phyloP scores from a whole-genome alignment of 306 rosid species.

The Cicer cuneatum region DNA sequence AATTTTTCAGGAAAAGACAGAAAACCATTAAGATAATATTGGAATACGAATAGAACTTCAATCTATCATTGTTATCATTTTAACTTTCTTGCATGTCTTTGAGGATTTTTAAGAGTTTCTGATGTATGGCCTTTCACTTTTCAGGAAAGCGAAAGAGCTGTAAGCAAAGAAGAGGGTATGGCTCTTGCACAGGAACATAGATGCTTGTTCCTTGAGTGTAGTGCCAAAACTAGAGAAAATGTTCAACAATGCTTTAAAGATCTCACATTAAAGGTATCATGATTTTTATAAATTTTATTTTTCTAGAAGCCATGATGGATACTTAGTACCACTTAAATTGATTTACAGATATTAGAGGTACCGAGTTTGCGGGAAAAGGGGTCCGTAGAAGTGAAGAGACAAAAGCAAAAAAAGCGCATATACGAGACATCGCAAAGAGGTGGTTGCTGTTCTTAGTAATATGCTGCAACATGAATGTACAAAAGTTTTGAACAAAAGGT shows the following conservation, averaged over 20 bases:
- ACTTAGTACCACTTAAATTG: neutral
- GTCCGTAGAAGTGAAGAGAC: conserved; percentile 65
- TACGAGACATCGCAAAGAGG: conserved; percentile 46
- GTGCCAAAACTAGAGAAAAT: conserved; percentile 84
- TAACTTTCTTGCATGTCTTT: neutral
- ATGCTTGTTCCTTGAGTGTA: conserved; percentile 78
- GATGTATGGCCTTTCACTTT: conserved; percentile 41
- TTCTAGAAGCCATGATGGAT: too few relatives aligned
- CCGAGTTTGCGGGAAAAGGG: conserved; percentile 76
- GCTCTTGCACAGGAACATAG: conserved; percentile 78
- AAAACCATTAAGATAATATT: conserved; percentile 16
- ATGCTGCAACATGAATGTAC: conserved; percentile 24
- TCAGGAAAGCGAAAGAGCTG: conserved; percentile 79
- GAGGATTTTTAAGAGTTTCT: conserved; percentile 19
- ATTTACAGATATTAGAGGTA: conserved; percentile 73
- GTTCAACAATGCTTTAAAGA: conserved; percentile 80
- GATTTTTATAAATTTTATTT: neutral
- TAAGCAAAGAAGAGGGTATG: conserved; percentile 80
- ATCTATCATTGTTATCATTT: neutral
- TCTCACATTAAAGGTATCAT: conserved; percentile 68
- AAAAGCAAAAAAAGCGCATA: conserved; percentile 59
- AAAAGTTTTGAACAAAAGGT: conserved; percentile 26
- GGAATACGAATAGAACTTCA: conserved; percentile 11
- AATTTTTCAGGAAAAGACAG: conserved; percentile 19
- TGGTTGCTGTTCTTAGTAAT: conserved; percentile 60